phyloP scores from a whole-genome alignment of 257 asterid genomes.

The Vinca minor region DNA sequence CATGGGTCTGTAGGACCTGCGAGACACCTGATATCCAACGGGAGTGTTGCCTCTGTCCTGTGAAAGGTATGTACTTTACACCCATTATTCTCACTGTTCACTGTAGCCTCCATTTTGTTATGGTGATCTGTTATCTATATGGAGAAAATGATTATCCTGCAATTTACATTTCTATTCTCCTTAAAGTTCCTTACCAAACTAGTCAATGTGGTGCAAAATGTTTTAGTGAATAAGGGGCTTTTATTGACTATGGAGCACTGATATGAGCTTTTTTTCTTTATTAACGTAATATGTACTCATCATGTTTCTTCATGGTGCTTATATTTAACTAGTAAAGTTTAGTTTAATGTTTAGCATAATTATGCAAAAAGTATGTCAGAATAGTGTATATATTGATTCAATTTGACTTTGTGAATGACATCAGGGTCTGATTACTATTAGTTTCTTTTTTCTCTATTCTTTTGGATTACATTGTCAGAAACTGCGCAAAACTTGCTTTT shows the following conservation, averaged over 20 bases:
- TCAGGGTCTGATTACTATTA: background rate
- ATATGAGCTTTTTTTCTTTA: background rate
- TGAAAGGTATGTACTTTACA: constrained; percentile 55
- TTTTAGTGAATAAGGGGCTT: background rate
- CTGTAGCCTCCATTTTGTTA: constrained; percentile 3
- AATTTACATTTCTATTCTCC: background rate
- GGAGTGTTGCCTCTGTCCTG: constrained; percentile 97
- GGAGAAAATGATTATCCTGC: too few relatives aligned
- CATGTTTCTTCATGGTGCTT: background rate
- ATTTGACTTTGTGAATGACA: background rate
- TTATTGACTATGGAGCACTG: background rate
- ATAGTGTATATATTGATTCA: background rate
- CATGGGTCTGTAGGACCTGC: constrained; percentile 98
- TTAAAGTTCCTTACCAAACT: background rate
- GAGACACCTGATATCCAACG: constrained; percentile 95
- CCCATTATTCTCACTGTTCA: constrained; percentile 4
- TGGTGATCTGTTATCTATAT: background rate
- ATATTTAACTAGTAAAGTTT: background rate
- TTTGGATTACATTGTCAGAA: background rate
- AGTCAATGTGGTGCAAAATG: background rate
- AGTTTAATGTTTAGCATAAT: background rate
- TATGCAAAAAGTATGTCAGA: background rate
- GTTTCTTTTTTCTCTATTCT: background rate
- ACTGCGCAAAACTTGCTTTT: background rate
- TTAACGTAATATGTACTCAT: background rate